Percentiles rank a stretch among this genome's conserved stretches.
phyloP scores from a whole-genome alignment of 495 filamentous ascomycete species.

The Daldinia vernicosa region DNA sequence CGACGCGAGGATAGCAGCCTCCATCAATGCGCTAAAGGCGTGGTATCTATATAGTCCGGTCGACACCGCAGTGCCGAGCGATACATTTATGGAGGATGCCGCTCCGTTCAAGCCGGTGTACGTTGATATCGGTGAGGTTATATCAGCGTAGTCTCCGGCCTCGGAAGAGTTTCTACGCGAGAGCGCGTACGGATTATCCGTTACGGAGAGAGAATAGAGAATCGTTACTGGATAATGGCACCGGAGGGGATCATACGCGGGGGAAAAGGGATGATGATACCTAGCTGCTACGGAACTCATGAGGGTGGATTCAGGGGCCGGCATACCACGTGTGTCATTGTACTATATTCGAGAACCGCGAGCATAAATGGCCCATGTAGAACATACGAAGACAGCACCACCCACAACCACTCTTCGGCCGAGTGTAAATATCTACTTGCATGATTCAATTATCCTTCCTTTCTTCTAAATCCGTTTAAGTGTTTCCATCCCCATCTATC shows the following conservation, averaged over 20 bases:
- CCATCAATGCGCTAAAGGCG: slow-evolving; percentile 82
- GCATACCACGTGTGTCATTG: slow-evolving; percentile 36
- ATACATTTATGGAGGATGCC: slow-evolving; percentile 70
- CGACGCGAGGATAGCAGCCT: slow-evolving; percentile 78
- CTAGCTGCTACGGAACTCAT: slow-evolving; percentile 10
- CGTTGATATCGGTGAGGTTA: slow-evolving; percentile 90
- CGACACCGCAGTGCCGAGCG: slow-evolving; percentile 76
- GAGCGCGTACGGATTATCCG: not conserved
- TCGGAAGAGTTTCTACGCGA: not conserved
- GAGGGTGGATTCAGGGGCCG: slow-evolving; percentile 28
- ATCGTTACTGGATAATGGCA: slow-evolving; percentile 7
- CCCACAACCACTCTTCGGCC: slow-evolving; percentile 31
- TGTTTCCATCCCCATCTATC: slow-evolving; percentile 13
- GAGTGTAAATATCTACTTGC: slow-evolving; percentile 38
- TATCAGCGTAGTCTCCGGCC: slow-evolving; percentile 63
- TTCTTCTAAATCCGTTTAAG: slow-evolving; percentile 1
- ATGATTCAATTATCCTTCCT: slow-evolving; percentile 5
- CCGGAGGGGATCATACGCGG: slow-evolving; percentile 1
- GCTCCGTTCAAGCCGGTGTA: slow-evolving; percentile 80
- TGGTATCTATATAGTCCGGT: slow-evolving; percentile 96
- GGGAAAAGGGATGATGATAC: slow-evolving; percentile 19
- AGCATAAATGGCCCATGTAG: slow-evolving; percentile 23
- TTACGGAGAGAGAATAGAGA: not conserved
- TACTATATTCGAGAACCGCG: slow-evolving; percentile 35
- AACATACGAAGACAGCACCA: slow-evolving; percentile 33